Conservation (phyloP, 306 rosid species). For the Cucumis melo region DNA sequence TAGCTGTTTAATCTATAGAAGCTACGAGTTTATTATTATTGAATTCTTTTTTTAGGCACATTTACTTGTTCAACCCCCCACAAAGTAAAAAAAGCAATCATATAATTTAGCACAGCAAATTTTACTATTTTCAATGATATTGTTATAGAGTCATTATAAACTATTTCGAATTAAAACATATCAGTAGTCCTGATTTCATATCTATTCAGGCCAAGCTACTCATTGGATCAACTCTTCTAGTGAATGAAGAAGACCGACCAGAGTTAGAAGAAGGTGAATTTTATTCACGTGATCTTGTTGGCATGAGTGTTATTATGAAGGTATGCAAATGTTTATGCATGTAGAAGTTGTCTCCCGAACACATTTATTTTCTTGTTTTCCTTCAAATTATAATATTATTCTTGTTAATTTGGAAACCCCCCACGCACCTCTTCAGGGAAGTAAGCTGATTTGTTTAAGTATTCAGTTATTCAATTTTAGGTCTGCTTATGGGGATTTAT, state of each 20-base stretch:
- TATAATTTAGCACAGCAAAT: neutral
- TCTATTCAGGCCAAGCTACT: conserved; percentile 72
- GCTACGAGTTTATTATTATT: neutral
- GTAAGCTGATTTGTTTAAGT: neutral
- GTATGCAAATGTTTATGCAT: conserved; percentile 19
- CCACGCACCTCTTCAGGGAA: neutral
- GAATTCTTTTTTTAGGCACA: neutral
- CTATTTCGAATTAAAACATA: conserved; percentile 3
- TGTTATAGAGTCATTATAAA: neutral
- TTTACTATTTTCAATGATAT: neutral
- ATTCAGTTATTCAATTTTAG: neutral
- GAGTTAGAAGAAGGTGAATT: conserved; percentile 75
- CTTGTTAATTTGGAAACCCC: neutral
- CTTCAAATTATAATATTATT: neutral
- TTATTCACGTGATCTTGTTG: conserved; percentile 76
- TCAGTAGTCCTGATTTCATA: conserved; percentile 12
- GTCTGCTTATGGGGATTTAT: neutral
- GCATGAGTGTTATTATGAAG: conserved; percentile 81
- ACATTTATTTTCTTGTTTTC: neutral
- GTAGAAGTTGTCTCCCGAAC: neutral
- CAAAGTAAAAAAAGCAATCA: neutral
- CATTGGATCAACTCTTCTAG: conserved; percentile 73
- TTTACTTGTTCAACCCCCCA: neutral
- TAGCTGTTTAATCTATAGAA: neutral
- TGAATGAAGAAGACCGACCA: conserved; percentile 75